Evolutionary conservation across 2,329 filamentous ascomycete genomes (phyloP).

Genomic region (Dactylonectria macrodidyma): DNA sequence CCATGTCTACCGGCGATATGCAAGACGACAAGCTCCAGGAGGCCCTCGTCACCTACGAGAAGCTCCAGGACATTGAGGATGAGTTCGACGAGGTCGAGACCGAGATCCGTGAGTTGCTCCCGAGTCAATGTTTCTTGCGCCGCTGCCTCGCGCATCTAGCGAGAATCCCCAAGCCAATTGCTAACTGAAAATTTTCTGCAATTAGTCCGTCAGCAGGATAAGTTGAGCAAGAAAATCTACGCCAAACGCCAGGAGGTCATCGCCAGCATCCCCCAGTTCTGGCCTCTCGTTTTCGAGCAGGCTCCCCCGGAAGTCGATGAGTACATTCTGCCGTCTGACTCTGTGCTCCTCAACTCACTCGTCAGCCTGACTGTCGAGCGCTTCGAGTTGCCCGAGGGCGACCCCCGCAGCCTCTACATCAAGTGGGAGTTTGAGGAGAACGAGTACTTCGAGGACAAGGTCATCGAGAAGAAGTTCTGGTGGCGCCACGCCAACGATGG

Average conservation of each 20-base stretch:
- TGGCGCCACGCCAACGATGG: constrained; percentile 79
- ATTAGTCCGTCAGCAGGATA: constrained; percentile 81
- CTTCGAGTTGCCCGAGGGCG: constrained; percentile 83
- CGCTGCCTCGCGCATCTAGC: neutral
- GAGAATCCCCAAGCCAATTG: neutral
- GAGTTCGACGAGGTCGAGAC: constrained; percentile 89
- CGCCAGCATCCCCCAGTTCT: constrained; percentile 87
- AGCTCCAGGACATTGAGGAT: constrained; percentile 84
- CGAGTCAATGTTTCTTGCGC: constrained; percentile 3
- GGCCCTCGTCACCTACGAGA: constrained; percentile 75
- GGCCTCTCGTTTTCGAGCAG: constrained; percentile 93
- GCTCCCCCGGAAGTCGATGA: constrained; percentile 89
- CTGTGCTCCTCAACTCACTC: constrained; percentile 79
- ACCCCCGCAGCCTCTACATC: constrained; percentile 85
- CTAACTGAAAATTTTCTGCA: constrained; percentile 12
- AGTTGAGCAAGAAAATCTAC: constrained; percentile 80
- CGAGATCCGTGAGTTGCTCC: constrained; percentile 78
- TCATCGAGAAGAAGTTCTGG: constrained; percentile 93
- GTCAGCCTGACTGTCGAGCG: constrained; percentile 80
- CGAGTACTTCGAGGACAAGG: constrained; percentile 83
- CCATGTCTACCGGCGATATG: constrained; percentile 55
- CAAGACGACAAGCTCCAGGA: constrained; percentile 52
- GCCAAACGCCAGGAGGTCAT: constrained; percentile 81
- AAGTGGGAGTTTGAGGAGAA: constrained; percentile 86
- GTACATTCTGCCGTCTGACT: constrained; percentile 87